Base-by-base conservation (phyloP, 2,329 filamentous ascomycete genomes). In the Metarhizium humberi region DNA sequence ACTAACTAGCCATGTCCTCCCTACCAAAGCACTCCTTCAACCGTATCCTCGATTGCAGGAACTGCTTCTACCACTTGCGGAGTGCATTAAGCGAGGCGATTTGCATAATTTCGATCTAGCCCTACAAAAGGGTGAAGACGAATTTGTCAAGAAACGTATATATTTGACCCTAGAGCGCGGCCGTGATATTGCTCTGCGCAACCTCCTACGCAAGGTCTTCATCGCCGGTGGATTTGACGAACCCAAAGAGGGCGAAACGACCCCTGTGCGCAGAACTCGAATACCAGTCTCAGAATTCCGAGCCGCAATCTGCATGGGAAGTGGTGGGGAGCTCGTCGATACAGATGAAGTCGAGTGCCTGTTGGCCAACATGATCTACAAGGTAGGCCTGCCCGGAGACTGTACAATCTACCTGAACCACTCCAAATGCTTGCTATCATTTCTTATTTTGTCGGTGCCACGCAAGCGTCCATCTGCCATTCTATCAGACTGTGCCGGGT, bases 281-380 rank as follows among this genome's bases (percentile, higher is more conserved):
- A 81, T 99, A 38, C 87, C 90, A 0, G 79, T 96, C 14, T 78
- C 81, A 13, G 90, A 97, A 63, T 97, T 99, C 64, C 84, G 83
- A 29, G 88, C 90, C 6, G 95, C 90, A 7, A 81, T 97, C 57
- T 85, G 85, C 65, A 78, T 96, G 63, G 86, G 84, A 53, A 85
- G 81, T 61, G 78, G 79, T 51, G 77, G 78, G 55, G 78, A 88
- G 66, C 73, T 77, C 38, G 76, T 95, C 38, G 94, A 96, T 63
- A 79, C 81, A 36, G 95, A 99, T 67, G 94, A 99, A 71, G 92
- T 97, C 4, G 95, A 99, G 71, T 99, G 94, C 69, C 74, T 96
- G 63, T 68, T 99, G 65, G 90, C 94, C 32, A 97, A 96, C 68
- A 89, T 96, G 81, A 96, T 99, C 59, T 99, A 97, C 77, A 99